Conservation (phyloP, 148 eudicot genomes). For the Polygonum maritimum region DNA sequence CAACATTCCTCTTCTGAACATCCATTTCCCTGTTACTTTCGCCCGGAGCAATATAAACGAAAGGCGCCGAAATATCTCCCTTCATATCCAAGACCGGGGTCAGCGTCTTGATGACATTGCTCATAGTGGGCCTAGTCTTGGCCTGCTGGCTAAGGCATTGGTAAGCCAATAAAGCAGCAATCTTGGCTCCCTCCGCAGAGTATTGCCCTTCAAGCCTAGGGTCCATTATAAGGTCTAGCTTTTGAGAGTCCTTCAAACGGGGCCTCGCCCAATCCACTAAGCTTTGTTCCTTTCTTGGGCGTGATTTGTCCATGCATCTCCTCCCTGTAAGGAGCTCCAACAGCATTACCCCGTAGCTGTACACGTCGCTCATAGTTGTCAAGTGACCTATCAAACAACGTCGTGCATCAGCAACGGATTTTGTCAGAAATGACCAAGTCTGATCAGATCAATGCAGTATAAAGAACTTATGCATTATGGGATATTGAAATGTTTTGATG, state of each 20-base stretch:
- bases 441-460: neutral
- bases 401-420: neutral
- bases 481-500: too few relatives aligned
- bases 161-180: slow-evolving; percentile 40
- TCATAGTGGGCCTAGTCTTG: slow-evolving; percentile 44
- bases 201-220: slow-evolving; percentile 45
- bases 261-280: slow-evolving; percentile 44
- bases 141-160: slow-evolving; percentile 48
- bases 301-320: slow-evolving; percentile 34
- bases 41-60: slow-evolving; percentile 30
- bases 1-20: neutral
- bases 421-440: neutral
- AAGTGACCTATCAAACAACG: slow-evolving; percentile 37
- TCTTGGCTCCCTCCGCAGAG: slow-evolving; percentile 29
- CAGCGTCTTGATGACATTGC: slow-evolving; percentile 33
- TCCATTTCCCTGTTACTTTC: neutral
- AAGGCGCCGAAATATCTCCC: slow-evolving; percentile 23
- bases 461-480: too few relatives aligned
- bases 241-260: slow-evolving; percentile 25
- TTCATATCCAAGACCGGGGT: slow-evolving; percentile 27
- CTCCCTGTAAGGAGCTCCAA: slow-evolving; percentile 44
- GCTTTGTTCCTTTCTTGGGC: slow-evolving; percentile 33
- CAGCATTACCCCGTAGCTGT: slow-evolving; percentile 50
- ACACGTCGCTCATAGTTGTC: slow-evolving; percentile 50
- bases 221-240: slow-evolving; percentile 33